Evolutionary conservation across 1,284 basidiomycete genomes (phyloP).

Genomic region (Rhodotorula sp.): DNA sequence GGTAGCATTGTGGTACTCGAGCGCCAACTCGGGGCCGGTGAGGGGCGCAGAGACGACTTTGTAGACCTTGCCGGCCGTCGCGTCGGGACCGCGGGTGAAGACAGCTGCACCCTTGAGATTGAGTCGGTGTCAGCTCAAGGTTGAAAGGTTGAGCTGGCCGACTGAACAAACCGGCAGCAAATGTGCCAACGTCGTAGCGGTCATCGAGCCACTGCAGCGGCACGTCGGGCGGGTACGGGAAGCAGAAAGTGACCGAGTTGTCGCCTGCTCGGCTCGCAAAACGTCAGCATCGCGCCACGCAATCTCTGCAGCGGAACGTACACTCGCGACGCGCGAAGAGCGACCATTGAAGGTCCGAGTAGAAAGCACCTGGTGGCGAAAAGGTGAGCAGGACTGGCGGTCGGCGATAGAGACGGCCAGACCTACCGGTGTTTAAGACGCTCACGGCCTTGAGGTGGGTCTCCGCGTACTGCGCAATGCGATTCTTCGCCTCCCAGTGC

Average conservation of each 20-base stretch:
- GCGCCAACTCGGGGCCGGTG: too few relatives aligned
- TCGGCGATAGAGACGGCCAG: neutral
- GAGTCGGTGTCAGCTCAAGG: neutral
- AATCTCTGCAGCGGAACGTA: neutral
- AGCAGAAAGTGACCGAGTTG: neutral
- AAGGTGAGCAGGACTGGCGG: too few relatives aligned
- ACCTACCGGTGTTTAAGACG: neutral
- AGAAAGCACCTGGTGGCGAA: slow-evolving; percentile 1
- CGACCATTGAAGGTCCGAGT: slow-evolving; percentile 4
- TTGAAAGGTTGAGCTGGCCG: neutral
- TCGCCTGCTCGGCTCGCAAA: neutral
- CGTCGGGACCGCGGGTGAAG: neutral
- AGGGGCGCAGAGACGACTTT: too few relatives aligned
- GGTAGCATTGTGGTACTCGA: too few relatives aligned
- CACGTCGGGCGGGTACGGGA: neutral
- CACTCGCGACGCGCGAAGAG: slow-evolving; percentile 10
- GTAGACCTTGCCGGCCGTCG: slow-evolving; percentile 17
- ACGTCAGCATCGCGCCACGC: too few relatives aligned
- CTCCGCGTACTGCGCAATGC: slow-evolving; percentile 4
- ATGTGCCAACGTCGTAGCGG: slow-evolving; percentile 11
- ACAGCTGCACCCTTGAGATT: neutral
- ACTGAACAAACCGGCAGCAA: slow-evolving; percentile 1
- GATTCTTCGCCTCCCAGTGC: slow-evolving; percentile 11
- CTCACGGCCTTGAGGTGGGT: neutral
- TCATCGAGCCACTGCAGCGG: slow-evolving; percentile 17